phyloP scores from a whole-genome alignment of 306 rosid genomes.

The Argentina anserina region DNA sequence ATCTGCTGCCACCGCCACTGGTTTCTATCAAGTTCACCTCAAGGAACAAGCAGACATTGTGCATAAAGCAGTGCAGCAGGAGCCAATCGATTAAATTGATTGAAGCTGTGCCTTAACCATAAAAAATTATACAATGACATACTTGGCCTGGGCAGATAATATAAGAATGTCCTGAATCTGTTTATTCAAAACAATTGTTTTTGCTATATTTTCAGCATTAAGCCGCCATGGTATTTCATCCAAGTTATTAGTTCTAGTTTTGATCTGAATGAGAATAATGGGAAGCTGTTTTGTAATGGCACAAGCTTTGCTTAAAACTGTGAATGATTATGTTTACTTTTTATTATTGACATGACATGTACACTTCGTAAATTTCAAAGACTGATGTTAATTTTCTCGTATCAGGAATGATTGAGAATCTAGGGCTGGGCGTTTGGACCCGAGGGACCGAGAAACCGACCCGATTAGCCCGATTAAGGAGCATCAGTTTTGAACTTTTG shows the following conservation, averaged over 20 bases:
- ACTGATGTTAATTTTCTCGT: too few relatives aligned
- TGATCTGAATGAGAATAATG: not conserved
- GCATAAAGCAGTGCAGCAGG: slow-evolving; percentile 71
- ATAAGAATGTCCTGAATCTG: not conserved
- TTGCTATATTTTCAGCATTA: not conserved
- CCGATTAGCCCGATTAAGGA: too few relatives aligned
- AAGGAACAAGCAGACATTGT: slow-evolving; percentile 80
- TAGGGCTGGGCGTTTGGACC: too few relatives aligned
- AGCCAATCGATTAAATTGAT: slow-evolving; percentile 45
- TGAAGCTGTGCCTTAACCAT: not conserved
- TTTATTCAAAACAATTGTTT: not conserved
- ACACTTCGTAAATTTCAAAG: too few relatives aligned
- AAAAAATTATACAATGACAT: not conserved
- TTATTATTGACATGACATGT: too few relatives aligned
- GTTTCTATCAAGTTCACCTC: slow-evolving; percentile 73
- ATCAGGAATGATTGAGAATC: too few relatives aligned
- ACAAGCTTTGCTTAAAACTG: too few relatives aligned
- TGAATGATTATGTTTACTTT: too few relatives aligned
- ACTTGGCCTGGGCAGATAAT: not conserved
- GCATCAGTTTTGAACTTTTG: too few relatives aligned
- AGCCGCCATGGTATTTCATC: not conserved
- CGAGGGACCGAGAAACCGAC: too few relatives aligned
- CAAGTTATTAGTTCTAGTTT: not conserved
- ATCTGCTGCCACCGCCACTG: slow-evolving; percentile 89
- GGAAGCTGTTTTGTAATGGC: not conserved